Evolutionary conservation across 176 grass and related monocot species (phyloP).

Genomic region (Oropetium thomaeum): DNA sequence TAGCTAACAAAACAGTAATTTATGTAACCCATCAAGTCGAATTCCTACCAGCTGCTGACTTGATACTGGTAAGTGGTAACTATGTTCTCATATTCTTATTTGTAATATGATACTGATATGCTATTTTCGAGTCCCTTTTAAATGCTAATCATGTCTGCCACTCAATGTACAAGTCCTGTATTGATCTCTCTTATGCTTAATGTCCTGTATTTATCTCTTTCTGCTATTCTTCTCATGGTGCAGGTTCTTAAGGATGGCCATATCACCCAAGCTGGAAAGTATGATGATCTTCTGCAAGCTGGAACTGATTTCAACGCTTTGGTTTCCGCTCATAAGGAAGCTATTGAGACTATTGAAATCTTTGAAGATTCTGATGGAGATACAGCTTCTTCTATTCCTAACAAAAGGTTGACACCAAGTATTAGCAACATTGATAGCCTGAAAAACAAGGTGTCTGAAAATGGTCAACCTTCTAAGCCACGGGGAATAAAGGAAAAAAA

Average conservation of each 20-base stretch:
- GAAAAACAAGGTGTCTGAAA: slow-evolving; percentile 56
- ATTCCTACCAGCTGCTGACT: slow-evolving; percentile 90
- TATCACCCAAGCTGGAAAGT: slow-evolving; percentile 93
- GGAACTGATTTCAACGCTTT: slow-evolving; percentile 91
- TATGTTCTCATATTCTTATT: slow-evolving; percentile 14
- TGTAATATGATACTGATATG: background rate
- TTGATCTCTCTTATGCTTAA: background rate
- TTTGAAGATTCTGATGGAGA: slow-evolving; percentile 64
- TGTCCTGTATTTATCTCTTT: background rate
- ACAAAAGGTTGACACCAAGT: slow-evolving; percentile 65
- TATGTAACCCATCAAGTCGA: slow-evolving; percentile 99
- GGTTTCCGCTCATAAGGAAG: slow-evolving; percentile 89
- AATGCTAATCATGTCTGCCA: background rate
- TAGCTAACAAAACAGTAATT: slow-evolving; percentile 81
- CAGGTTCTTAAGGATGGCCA: slow-evolving; percentile 89
- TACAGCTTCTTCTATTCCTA: slow-evolving; percentile 46
- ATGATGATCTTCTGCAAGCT: slow-evolving; percentile 85
- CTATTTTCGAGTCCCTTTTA: background rate
- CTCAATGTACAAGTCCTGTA: background rate
- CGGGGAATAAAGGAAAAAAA: slow-evolving; percentile 57
- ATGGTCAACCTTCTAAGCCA: slow-evolving; percentile 59
- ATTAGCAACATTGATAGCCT: slow-evolving; percentile 79
- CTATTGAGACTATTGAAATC: slow-evolving; percentile 88
- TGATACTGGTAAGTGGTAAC: slow-evolving; percentile 84
- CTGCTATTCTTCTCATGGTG: background rate